A percentile compares a stretch with the other conserved stretches of the same genome.
Conservation (phyloP, 2,329 filamentous ascomycete species). For the Sphaerulina vaccinii region DNA sequence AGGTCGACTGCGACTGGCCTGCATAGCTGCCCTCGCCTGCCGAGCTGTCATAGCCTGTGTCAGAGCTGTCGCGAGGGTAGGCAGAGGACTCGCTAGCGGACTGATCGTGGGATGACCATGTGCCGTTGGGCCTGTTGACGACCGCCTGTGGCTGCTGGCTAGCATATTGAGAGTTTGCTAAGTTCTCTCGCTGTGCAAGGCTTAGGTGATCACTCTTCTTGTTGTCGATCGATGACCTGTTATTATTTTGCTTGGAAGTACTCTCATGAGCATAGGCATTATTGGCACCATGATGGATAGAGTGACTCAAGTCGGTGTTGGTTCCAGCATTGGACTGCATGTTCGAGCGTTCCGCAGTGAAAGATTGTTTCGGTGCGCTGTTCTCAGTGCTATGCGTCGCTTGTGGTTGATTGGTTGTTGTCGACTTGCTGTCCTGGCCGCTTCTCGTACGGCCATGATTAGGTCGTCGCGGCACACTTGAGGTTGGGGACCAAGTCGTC, state of each 20-base stretch:
- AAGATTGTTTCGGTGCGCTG: not conserved
- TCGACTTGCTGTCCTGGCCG: not conserved
- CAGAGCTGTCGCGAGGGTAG: not conserved
- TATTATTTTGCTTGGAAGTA: not conserved
- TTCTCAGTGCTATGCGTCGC: not conserved
- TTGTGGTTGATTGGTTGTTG: not conserved
- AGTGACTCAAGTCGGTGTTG: not conserved
- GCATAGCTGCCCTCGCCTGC: not conserved
- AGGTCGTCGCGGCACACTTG: not conserved
- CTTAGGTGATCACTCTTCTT: conserved; percentile 1
- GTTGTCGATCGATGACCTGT: not conserved
- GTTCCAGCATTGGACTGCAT: not conserved
- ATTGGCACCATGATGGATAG: not conserved
- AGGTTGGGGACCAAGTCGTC: conserved; percentile 8
- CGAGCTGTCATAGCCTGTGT: not conserved
- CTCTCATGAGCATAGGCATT: not conserved
- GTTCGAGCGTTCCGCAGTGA: not conserved
- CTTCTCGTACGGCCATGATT: not conserved
- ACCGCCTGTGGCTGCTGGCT: not conserved
- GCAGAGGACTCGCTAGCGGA: not conserved
- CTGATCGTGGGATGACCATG: not conserved
- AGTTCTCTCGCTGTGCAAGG: not conserved
- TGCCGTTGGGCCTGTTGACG: not conserved
- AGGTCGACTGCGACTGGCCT: not conserved
- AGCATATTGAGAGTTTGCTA: not conserved